Conservation (phyloP, 805 yeast genomes). For the Kregervanrija delftensis region DNA sequence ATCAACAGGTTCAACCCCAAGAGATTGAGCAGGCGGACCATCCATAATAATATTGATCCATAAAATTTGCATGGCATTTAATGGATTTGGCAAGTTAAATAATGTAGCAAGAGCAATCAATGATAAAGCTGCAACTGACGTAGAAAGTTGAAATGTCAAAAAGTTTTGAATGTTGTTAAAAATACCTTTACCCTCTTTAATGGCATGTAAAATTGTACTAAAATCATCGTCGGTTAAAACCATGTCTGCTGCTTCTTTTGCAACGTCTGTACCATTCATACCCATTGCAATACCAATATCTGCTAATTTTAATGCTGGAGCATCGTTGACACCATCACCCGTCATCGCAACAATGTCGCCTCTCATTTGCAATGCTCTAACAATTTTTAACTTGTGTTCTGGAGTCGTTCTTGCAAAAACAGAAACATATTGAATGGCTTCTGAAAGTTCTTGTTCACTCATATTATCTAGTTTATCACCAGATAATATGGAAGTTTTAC, state of each 20-base stretch:
- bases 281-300: constrained; percentile 96
- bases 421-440: constrained; percentile 73
- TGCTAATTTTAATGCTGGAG: constrained; percentile 94
- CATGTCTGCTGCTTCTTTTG: constrained; percentile 98
- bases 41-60: constrained; percentile 98
- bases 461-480: constrained; percentile 79
- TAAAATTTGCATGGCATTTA: constrained; percentile 96
- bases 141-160: constrained; percentile 90
- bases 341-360: constrained; percentile 98
- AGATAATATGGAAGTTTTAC: constrained; percentile 51
- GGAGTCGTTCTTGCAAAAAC: constrained; percentile 95
- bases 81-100: constrained; percentile 84
- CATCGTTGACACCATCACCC: constrained; percentile 99
- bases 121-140: constrained; percentile 91
- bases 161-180: constrained; percentile 93
- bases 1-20: constrained; percentile 97
- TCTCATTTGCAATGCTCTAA: constrained; percentile 79
- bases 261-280: constrained; percentile 93
- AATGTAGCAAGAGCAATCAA: constrained; percentile 82
- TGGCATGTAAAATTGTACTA: constrained; percentile 86
- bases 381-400: constrained; percentile 85
- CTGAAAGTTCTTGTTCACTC: constrained; percentile 65
- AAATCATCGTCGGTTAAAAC: constrained; percentile 95
- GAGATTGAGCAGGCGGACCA: constrained; percentile 97
- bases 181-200: constrained; percentile 96